A percentile compares a stretch with the other conserved stretches of the same genome.
phyloP scores from a whole-genome alignment of 441 rosid species.

The Breynia disticha region DNA sequence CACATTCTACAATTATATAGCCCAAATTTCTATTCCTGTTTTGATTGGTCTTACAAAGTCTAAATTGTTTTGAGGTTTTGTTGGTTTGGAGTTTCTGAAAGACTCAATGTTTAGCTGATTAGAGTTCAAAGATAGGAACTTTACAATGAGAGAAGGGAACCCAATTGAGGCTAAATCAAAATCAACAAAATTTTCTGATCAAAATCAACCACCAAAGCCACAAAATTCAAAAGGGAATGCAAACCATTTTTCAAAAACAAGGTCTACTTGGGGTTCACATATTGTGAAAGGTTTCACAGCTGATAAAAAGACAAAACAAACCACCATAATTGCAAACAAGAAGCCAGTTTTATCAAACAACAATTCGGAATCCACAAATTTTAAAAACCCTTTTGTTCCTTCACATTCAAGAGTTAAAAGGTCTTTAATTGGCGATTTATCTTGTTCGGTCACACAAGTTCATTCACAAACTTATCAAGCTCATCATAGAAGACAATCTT shows the following conservation, averaged over 20 bases:
- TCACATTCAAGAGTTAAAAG: slow-evolving; percentile 50
- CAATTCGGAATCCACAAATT: slow-evolving; percentile 17
- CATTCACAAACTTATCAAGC: slow-evolving; percentile 34
- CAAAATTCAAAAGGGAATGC: slow-evolving; percentile 16
- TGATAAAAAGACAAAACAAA: slow-evolving; percentile 45
- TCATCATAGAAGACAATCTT: slow-evolving; percentile 49
- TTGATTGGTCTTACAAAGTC: neutral
- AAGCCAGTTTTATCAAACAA: slow-evolving; percentile 20
- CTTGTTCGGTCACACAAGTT: slow-evolving; percentile 45
- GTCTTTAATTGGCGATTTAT: slow-evolving; percentile 48
- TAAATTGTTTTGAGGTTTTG: neutral
- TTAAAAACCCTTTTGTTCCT: slow-evolving; percentile 25
- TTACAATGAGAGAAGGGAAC: slow-evolving; percentile 45
- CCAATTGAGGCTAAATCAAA: slow-evolving; percentile 24
- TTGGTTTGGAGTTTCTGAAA: neutral
- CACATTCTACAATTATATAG: neutral
- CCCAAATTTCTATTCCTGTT: neutral
- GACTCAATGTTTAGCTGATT: neutral
- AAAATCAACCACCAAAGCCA: slow-evolving; percentile 46
- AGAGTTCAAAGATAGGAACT: slow-evolving; percentile 4
- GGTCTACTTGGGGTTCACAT: slow-evolving; percentile 70
- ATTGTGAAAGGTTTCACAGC: slow-evolving; percentile 55
- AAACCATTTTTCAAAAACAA: slow-evolving; percentile 25
- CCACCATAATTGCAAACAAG: slow-evolving; percentile 24
- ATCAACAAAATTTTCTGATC: slow-evolving; percentile 36